Evolutionary conservation across 257 asterid species (phyloP), one percentile per base, ranked within the genome.

Genomic region (Solanum arcanum): DNA sequence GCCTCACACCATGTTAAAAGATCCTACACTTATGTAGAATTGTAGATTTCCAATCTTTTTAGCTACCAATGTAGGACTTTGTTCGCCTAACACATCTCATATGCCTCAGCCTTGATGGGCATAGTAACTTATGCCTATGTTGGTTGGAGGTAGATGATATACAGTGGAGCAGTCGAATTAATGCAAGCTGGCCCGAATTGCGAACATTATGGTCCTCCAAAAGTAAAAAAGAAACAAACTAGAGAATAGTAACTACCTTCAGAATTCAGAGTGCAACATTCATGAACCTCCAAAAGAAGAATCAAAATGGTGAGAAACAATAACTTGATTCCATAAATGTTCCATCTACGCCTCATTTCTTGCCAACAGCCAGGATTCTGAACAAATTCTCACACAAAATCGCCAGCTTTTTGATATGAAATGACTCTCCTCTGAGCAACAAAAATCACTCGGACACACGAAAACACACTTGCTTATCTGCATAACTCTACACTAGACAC

Each of bases 321-420:
- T 87, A 93, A 87, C 64, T 84, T 92, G 85, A 88, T 91, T 90
- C 88, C 91, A 89, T 88, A 86, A 83, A 88, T 87, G 86, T 89
- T 92, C 98, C 96, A 95, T 89, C 91, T 91, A 91, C 88, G 83
- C 89, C 94, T 93, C 98, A 96, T 96, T 83, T 92, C 94, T 90
- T 85, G 92, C 94, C 98, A 88, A 92, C 90, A 87, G 93, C 95
- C 91, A 90, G 93, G 93, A 89, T 90, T 88, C 88, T 90, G 83
- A 89, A 87, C 92, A 89, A 86, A 46, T 33, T 62, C 89, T 88
- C 80, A 88, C 90, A 90, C 91, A 75, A 91, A 89, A 91, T 92
- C 92, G 95, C 97, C 95, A 95, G 96, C 92, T 93, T 90, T 73
- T 46, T 11, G 86, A 86, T 39, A 75, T 76, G 70, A 86, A 90